phyloP scores from a whole-genome alignment of 768 basidiomycete genomes.

The Hydnum rufescens region DNA sequence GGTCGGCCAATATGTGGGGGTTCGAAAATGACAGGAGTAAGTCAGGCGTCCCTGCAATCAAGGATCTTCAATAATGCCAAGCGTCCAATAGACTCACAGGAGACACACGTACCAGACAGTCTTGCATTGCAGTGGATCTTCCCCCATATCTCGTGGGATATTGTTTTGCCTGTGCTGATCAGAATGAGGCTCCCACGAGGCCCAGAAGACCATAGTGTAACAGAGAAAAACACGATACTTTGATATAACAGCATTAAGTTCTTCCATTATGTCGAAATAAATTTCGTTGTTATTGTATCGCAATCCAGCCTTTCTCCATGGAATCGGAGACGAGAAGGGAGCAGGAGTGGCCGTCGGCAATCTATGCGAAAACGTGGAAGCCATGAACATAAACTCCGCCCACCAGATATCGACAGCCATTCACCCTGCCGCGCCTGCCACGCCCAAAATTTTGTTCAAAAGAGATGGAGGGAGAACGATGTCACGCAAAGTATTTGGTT shows the following conservation, averaged over 20 bases:
- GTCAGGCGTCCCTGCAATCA: slow-evolving; percentile 89
- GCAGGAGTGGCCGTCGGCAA: slow-evolving; percentile 18
- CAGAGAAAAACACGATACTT: slow-evolving; percentile 25
- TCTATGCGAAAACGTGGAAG: background rate
- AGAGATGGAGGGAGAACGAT: slow-evolving; percentile 86
- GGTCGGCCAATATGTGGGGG: slow-evolving; percentile 50
- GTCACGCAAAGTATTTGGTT: slow-evolving; percentile 73
- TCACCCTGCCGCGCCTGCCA: slow-evolving; percentile 30
- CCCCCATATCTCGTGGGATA: slow-evolving; percentile 12
- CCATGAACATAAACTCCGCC: background rate
- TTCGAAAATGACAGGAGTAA: slow-evolving; percentile 59
- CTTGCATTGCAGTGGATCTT: slow-evolving; percentile 22
- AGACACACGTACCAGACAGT: slow-evolving; percentile 40
- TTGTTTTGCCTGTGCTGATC: slow-evolving; percentile 10
- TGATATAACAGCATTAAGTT: slow-evolving; percentile 58
- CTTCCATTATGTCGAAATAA: slow-evolving; percentile 78
- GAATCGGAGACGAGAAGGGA: slow-evolving; percentile 74
- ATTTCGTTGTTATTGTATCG: slow-evolving; percentile 80
- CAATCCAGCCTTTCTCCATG: slow-evolving; percentile 76
- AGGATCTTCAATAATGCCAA: slow-evolving; percentile 9
- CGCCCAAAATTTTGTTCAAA: slow-evolving; percentile 43
- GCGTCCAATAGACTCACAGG: background rate
- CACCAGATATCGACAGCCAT: slow-evolving; percentile 4
- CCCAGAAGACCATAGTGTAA: too few relatives aligned
- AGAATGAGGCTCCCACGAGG: background rate